Evolutionary conservation across 208 protist species (phyloP).

Genomic region (Trypanosoma melophagium): DNA sequence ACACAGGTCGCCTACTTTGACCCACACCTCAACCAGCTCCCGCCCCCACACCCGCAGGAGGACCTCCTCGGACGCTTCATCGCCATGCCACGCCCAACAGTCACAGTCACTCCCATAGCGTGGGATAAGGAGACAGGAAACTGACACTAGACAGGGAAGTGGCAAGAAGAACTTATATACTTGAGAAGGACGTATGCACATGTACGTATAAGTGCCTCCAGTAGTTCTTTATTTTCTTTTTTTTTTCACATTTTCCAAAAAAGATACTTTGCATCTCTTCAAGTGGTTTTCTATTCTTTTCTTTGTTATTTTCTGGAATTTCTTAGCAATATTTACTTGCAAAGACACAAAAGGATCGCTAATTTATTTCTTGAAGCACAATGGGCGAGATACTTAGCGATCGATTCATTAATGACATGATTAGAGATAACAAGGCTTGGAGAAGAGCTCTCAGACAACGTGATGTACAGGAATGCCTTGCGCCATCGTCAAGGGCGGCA

Average conservation of each 20-base stretch:
- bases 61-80: slow-evolving; percentile 77
- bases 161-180: neutral
- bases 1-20: slow-evolving; percentile 95
- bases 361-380: neutral
- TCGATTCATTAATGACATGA: slow-evolving; percentile 31
- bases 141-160: neutral
- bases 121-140: slow-evolving; percentile 36
- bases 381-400: slow-evolving; percentile 14
- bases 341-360: neutral
- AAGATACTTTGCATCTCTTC: too few species aligned
- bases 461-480: slow-evolving; percentile 14
- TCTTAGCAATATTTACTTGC: neutral
- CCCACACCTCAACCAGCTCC: slow-evolving; percentile 57
- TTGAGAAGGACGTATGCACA: neutral
- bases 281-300: too few species aligned
- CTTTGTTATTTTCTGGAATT: slow-evolving; percentile 1
- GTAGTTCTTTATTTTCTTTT: too few species aligned
- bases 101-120: slow-evolving; percentile 77
- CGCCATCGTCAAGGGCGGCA: slow-evolving; percentile 1
- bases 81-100: slow-evolving; percentile 81
- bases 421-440: slow-evolving; percentile 55
- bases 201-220: too few species aligned
- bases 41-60: slow-evolving; percentile 43
- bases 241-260: too few species aligned
- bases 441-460: slow-evolving; percentile 38